Evolutionary conservation across 2,329 filamentous ascomycete species (phyloP).

Genomic region (Talaromyces piceae): DNA sequence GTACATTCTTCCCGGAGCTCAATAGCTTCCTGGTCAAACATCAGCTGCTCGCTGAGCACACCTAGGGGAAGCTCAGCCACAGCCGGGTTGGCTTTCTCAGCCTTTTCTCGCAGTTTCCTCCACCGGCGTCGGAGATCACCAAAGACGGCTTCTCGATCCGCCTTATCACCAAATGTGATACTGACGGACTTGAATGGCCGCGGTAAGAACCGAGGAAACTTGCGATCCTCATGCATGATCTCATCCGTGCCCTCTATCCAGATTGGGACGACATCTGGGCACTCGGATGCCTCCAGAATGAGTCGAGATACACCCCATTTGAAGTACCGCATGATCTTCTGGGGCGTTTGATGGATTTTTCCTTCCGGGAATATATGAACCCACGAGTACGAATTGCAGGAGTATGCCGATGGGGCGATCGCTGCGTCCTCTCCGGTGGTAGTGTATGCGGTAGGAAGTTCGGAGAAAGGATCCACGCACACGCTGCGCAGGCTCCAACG

Average conservation of each 20-base stretch:
- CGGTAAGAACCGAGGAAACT: slow-evolving; percentile 73
- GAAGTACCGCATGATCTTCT: slow-evolving; percentile 83
- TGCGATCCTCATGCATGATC: slow-evolving; percentile 77
- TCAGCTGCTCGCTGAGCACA: slow-evolving; percentile 57
- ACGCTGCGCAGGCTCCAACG: slow-evolving; percentile 34
- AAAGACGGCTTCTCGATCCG: slow-evolving; percentile 68
- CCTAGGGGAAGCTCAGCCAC: slow-evolving; percentile 38
- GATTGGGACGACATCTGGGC: slow-evolving; percentile 84
- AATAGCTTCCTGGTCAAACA: slow-evolving; percentile 66
- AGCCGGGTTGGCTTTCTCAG: slow-evolving; percentile 40
- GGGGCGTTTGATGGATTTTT: slow-evolving; percentile 78
- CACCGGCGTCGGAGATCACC: slow-evolving; percentile 69
- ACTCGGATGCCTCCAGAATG: slow-evolving; percentile 80
- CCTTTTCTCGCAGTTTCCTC: slow-evolving; percentile 55
- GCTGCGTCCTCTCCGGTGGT: slow-evolving; percentile 43
- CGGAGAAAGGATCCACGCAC: slow-evolving; percentile 42
- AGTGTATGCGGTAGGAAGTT: slow-evolving; percentile 34
- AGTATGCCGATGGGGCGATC: slow-evolving; percentile 63
- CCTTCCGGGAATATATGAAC: slow-evolving; percentile 95
- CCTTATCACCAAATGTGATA: slow-evolving; percentile 69
- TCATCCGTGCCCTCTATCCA: slow-evolving; percentile 87
- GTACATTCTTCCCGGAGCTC: slow-evolving; percentile 74
- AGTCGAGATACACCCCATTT: slow-evolving; percentile 93
- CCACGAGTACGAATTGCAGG: slow-evolving; percentile 68
- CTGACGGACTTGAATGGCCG: slow-evolving; percentile 62